Base-by-base conservation (phyloP, 176 grass and related monocot genomes). In the Oryza rufipogon region DNA sequence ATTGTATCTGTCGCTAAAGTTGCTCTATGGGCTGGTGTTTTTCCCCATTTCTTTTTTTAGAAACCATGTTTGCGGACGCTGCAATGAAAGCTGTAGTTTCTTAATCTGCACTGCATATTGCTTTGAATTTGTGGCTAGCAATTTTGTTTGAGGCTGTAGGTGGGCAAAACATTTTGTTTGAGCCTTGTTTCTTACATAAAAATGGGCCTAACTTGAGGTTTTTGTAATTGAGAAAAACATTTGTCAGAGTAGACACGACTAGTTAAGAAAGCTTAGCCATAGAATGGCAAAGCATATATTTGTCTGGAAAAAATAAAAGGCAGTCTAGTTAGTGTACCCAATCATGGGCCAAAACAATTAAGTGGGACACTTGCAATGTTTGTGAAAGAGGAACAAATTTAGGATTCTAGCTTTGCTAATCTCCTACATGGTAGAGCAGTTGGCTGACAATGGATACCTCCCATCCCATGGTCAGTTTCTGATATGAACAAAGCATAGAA, bases 371-470 rank as follows among this genome's bases (percentile, higher is more conserved):
- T 61, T 9, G 7, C 3, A 42, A 9, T 47, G 11, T 64, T 72
- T 12, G 2, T n/a, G 7, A 61, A 70, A 14, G 36, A 7, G 17
- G 5, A 7, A 54, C 65, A 32, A 16, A 38, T n/a, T 66, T 80
- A 80, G 19, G 26, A 51, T 67, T 45, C 77, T 67, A 34, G 11
- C 44, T 9, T 61, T 56, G 51, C 51, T 56, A 52, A 52, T 17
- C 64, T 66, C 58, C 3, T 9, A 66, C 41, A 79, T 79, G 41
- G 77, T 79, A 46, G 38, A 38, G 1, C 11, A 48, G 46, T 54
- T 20, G 52, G 52, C 52, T 79, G 47, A 64, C 23, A 67, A 66
- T 33, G 42, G 77, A 48, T 20, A 10, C 64, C 64, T 79, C 61
- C 25, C 61, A 60, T 79, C 60, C 15, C 61, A 61, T 12, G 22